These are phyloP conservation scores for Phlegmacium glaucopus DNA, from an alignment of 768 basidiomycete genomes.

Conservation along the genomic window DNA sequence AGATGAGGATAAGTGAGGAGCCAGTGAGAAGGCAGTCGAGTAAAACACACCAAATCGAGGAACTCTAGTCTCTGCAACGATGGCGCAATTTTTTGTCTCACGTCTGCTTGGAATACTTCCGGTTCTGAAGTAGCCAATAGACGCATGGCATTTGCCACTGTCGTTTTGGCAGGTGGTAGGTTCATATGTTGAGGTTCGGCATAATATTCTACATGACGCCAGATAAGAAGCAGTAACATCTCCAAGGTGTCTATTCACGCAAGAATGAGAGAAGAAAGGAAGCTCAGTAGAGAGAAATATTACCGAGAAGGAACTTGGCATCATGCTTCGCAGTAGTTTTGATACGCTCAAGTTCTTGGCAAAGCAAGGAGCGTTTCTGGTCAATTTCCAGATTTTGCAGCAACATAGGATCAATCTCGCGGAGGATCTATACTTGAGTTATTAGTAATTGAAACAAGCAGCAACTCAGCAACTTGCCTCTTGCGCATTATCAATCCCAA, in stretches of 20 bases:
- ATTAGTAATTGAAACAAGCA: conserved; percentile 1
- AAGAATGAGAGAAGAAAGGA: background rate
- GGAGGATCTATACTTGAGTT: conserved; percentile 40
- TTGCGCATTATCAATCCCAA: conserved; percentile 65
- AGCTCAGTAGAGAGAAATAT: background rate
- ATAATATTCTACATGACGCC: conserved; percentile 78
- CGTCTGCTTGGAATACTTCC: conserved; percentile 55
- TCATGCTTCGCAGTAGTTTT: conserved; percentile 34
- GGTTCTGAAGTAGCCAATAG: conserved; percentile 55
- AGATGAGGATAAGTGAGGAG: conserved; percentile 3
- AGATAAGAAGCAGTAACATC: conserved; percentile 75
- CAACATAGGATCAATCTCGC: conserved; percentile 48
- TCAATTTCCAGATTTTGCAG: conserved; percentile 63
- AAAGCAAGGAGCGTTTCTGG: conserved; percentile 67
- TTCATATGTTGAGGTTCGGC: conserved; percentile 32
- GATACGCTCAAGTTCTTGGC: conserved; percentile 54
- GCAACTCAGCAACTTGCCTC: conserved; percentile 44
- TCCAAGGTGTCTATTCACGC: conserved; percentile 47
- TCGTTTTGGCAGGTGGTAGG: conserved; percentile 31
- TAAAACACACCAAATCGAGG: conserved; percentile 36
- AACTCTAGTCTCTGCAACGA: conserved; percentile 50
- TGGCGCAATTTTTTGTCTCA: conserved; percentile 50
- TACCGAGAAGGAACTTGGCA: conserved; percentile 51
- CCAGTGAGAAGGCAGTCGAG: conserved; percentile 7
- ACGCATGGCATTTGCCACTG: conserved; percentile 49